Percentiles rank a stretch among this genome's conserved stretches.
Evolutionary conservation across 495 filamentous ascomycete genomes (phyloP).

Genomic region (Delitschia confertaspora): DNA sequence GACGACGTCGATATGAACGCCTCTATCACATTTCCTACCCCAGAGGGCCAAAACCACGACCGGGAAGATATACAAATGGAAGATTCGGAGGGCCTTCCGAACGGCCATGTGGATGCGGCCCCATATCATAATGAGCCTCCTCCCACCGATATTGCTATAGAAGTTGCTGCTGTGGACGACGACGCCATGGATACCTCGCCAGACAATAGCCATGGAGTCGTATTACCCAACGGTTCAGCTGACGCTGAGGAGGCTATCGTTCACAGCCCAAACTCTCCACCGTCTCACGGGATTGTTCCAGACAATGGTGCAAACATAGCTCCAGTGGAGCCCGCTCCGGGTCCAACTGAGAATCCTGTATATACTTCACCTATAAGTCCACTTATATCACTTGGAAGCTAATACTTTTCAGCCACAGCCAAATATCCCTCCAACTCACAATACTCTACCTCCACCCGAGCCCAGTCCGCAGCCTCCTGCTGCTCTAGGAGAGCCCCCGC

Average conservation of each 20-base stretch:
- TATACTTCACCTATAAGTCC: no score
- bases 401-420: conserved; percentile 5
- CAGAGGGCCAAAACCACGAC: conserved; percentile 31
- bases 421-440: conserved; percentile 6
- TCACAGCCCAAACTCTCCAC: conserved; percentile 1
- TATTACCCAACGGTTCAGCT: conserved; percentile 18
- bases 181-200: conserved; percentile 29
- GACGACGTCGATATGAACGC: conserved; percentile 30
- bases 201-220: conserved; percentile 15
- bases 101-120: conserved; percentile 13
- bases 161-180: conserved; percentile 24
- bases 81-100: conserved; percentile 15
- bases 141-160: conserved; percentile 4
- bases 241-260: conserved; percentile 9
- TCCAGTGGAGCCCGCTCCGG: conserved; percentile 1
- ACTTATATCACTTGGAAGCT: conserved; percentile 4
- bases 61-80: conserved; percentile 25
- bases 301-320: conserved; percentile 1
- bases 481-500: conserved; percentile 4
- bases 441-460: conserved; percentile 7
- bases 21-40: conserved; percentile 25
- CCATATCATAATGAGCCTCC: background rate
- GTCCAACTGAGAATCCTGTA: background rate
- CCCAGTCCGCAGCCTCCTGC: conserved; percentile 8
- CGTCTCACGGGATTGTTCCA: conserved; percentile 4